These are phyloP conservation scores for Cadophora luteo-olivacea DNA, from an alignment of 2,329 filamentous ascomycete species.

Conservation along the genomic window DNA sequence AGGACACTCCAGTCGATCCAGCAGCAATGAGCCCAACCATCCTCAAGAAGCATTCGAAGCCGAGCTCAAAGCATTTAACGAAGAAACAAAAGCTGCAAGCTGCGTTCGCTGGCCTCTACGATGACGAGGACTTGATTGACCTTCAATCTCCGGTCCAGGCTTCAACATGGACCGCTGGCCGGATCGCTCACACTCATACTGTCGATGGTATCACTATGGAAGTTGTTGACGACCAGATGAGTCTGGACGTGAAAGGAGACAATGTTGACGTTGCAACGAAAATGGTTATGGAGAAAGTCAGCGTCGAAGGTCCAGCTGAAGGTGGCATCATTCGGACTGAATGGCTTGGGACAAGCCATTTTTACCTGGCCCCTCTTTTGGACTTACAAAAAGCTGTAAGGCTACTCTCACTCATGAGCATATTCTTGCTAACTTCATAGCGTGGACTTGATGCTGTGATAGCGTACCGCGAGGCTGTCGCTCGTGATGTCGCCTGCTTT, in stretches of 20 bases:
- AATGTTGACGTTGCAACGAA: not conserved
- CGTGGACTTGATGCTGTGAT: constrained; percentile 10
- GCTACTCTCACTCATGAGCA: not conserved
- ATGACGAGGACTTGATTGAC: not conserved
- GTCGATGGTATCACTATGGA: not conserved
- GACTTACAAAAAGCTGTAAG: constrained; percentile 30
- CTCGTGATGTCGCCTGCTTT: not conserved
- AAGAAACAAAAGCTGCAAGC: not conserved
- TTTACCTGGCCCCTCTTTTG: constrained; percentile 18
- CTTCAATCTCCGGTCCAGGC: not conserved
- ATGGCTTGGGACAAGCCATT: constrained; percentile 37
- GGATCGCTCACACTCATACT: not conserved
- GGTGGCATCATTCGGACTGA: constrained; percentile 26
- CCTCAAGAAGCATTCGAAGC: not conserved
- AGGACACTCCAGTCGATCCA: not conserved
- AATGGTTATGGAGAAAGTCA: not conserved
- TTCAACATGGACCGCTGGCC: not conserved
- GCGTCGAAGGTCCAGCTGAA: not conserved
- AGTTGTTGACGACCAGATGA: not conserved
- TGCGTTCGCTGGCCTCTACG: constrained; percentile 9
- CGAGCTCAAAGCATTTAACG: not conserved
- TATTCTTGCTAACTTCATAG: not conserved
- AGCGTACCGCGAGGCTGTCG: constrained; percentile 1
- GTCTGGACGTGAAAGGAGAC: not conserved
- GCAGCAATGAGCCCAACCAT: not conserved